Conservation (phyloP, 352 stramenopile species). For the Phytophthora vignae region DNA sequence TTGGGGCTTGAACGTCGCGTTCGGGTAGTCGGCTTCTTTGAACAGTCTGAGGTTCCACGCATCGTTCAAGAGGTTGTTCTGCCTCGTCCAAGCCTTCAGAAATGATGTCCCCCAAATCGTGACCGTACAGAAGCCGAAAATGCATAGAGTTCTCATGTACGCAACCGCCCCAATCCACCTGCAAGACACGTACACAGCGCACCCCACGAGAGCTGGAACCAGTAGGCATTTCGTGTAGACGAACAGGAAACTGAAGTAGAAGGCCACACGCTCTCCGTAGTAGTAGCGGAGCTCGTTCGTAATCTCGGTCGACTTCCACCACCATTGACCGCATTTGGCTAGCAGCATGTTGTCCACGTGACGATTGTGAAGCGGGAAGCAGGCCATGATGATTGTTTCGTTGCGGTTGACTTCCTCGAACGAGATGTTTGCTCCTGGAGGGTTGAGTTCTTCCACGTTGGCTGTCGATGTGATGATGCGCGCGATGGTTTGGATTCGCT, state of each 20-base stretch:
- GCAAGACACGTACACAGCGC: slow-evolving; percentile 71
- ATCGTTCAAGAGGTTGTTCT: slow-evolving; percentile 86
- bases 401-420: slow-evolving; percentile 82
- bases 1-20: slow-evolving; percentile 78
- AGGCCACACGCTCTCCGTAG: slow-evolving; percentile 86
- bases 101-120: slow-evolving; percentile 84
- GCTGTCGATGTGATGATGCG: slow-evolving; percentile 87
- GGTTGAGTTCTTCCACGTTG: slow-evolving; percentile 76
- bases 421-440: slow-evolving; percentile 78
- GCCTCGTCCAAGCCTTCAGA: slow-evolving; percentile 78
- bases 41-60: slow-evolving; percentile 86
- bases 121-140: slow-evolving; percentile 81
- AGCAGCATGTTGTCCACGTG: slow-evolving; percentile 76
- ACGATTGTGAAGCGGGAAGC: slow-evolving; percentile 88
- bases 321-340: slow-evolving; percentile 77
- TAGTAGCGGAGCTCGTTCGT: slow-evolving; percentile 87
- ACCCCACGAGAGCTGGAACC: slow-evolving; percentile 65
- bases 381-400: slow-evolving; percentile 78
- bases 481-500: slow-evolving; percentile 86
- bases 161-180: slow-evolving; percentile 73
- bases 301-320: slow-evolving; percentile 81
- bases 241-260: slow-evolving; percentile 90
- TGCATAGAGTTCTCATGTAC: slow-evolving; percentile 83
- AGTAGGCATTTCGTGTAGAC: slow-evolving; percentile 86
- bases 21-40: slow-evolving; percentile 89